phyloP scores from a whole-genome alignment of 495 filamentous ascomycete species.

The Neurospora sp. region DNA sequence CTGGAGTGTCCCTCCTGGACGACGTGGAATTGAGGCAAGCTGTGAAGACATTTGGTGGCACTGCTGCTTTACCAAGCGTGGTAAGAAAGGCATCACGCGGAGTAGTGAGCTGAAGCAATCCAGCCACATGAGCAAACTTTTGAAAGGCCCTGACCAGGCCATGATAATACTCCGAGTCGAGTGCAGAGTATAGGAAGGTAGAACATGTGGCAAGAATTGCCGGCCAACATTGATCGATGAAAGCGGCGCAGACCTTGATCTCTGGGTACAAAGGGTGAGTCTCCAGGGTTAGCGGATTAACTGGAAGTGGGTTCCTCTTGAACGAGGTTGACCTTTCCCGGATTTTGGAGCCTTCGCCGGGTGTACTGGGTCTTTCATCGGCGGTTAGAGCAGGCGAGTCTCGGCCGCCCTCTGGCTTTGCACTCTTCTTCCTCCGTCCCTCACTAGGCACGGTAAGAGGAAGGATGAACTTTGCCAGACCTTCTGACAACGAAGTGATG shows the following conservation, averaged over 20 bases:
- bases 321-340: constrained; percentile 37
- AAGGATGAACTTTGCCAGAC: constrained; percentile 83
- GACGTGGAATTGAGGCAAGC: constrained; percentile 44
- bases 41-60: constrained; percentile 64
- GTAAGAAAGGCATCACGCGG: constrained; percentile 92
- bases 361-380: constrained; percentile 21
- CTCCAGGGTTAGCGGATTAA: constrained; percentile 69
- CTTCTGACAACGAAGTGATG: constrained; percentile 79
- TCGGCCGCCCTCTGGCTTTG: constrained; percentile 32
- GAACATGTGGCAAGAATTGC: constrained; percentile 89
- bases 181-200: constrained; percentile 80
- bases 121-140: constrained; percentile 90
- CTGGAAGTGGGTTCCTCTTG: constrained; percentile 54
- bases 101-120: constrained; percentile 70
- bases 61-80: constrained; percentile 82
- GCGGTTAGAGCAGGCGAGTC: constrained; percentile 29
- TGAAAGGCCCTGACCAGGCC: constrained; percentile 89
- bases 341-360: neutral
- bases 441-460: constrained; percentile 72
- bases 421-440: constrained; percentile 37
- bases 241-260: constrained; percentile 63
- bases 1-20: constrained; percentile 10
- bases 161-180: constrained; percentile 94
- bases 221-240: constrained; percentile 91
- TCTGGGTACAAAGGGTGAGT: constrained; percentile 59